Conservation (phyloP, 2,329 filamentous ascomycete species). For the Aspergillus ruber region DNA sequence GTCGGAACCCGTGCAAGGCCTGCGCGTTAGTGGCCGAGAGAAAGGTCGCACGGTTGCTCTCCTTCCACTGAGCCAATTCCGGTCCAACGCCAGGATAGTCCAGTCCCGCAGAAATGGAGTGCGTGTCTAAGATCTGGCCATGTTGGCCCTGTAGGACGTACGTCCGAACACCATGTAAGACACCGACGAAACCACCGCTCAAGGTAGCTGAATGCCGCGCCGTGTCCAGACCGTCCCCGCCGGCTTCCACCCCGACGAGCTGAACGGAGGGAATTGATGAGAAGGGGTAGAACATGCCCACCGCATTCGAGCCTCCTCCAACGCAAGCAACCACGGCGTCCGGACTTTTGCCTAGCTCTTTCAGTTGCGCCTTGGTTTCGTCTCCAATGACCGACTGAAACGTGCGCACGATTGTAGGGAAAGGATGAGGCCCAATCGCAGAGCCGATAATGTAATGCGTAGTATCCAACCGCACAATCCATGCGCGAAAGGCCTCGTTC, state of each 20-base stretch:
- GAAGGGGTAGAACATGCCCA: slow-evolving; percentile 98
- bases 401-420: slow-evolving; percentile 92
- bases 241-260: slow-evolving; percentile 88
- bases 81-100: slow-evolving; percentile 97
- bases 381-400: slow-evolving; percentile 96
- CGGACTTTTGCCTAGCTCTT: slow-evolving; percentile 76
- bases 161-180: slow-evolving; percentile 90
- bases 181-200: slow-evolving; percentile 77
- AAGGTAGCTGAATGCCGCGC: slow-evolving; percentile 80
- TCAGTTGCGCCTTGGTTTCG: slow-evolving; percentile 91
- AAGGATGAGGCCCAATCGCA: slow-evolving; percentile 93
- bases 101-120: slow-evolving; percentile 91
- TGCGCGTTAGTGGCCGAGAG: slow-evolving; percentile 86
- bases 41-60: slow-evolving; percentile 77
- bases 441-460: slow-evolving; percentile 99
- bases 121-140: slow-evolving; percentile 90
- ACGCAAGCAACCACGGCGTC: slow-evolving; percentile 96
- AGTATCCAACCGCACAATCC: slow-evolving; percentile 86
- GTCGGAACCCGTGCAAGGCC: slow-evolving; percentile 78
- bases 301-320: slow-evolving; percentile 88
- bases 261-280: slow-evolving; percentile 76
- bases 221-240: slow-evolving; percentile 86
- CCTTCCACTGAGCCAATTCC: slow-evolving; percentile 89
- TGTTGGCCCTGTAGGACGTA: slow-evolving; percentile 93
- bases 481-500: slow-evolving; percentile 89